Evolutionary conservation across 2,329 filamentous ascomycete genomes (phyloP), one percentile per base, ranked within the genome.

Genomic region (Ustulina deusta): DNA sequence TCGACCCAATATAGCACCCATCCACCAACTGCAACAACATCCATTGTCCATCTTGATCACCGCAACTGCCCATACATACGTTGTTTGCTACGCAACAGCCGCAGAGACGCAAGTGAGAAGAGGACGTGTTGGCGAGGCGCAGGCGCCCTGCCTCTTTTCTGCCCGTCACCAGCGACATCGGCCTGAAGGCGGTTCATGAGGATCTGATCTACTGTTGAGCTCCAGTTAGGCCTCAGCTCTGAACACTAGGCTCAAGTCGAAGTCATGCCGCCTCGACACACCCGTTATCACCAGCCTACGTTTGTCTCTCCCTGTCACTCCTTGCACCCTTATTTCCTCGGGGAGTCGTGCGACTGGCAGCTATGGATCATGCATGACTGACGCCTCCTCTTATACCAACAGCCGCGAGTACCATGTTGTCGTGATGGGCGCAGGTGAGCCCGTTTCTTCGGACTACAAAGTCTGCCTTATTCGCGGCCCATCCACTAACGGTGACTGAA

Each of bases 321-420:
- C 52, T 60, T n/a, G 15, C 10, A 3, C 25, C 25, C 20, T 20
- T 40, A 34, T 62, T 57, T 20, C 11, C n/a, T 44, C 44, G 10
- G 9, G 9, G 34, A 49, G 22, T 32, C 13, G 6, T 54, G 38
- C 36, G 36, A 40, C 38, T n/a, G n/a, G 7, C 17, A 13, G 22
- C n/a, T 63, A 38, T 63, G 52, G 65, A 71, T 58, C 66, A 67
- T 60, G 55, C 65, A 65, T 59, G 55, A 69, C 76, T 78, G 55
- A 78, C 75, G 48, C 69, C 38, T 63, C 27, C n/a, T 44, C 59
- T 69, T 65, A 52, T 72, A 69, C 67, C 70, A 36, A 42, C 72
- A 92, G 90, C 80, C 89, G 91, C 76, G 92, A 94, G 83, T 93
- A 93, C 78, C 90, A 94, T 80, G 91, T 94, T 77, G 92, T 94